These are phyloP conservation scores for Lanmaoa pseudosensibilis DNA, from an alignment of 768 basidiomycete genomes.

Conservation along the genomic window DNA sequence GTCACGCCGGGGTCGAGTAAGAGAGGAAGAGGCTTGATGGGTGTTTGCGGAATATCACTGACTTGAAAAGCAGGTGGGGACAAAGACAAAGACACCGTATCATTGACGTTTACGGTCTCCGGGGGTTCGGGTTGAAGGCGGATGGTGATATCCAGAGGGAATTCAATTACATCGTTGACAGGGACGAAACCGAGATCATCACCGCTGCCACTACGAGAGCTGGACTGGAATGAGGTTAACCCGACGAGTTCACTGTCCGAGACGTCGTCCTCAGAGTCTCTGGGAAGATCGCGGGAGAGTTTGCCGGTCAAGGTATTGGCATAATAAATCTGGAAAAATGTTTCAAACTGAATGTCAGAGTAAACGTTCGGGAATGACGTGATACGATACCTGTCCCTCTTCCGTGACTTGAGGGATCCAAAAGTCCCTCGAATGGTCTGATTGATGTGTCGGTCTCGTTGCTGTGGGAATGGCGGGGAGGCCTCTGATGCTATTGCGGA, in stretches of 20 bases:
- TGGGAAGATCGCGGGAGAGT: slow-evolving; percentile 77
- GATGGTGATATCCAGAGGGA: neutral
- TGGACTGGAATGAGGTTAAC: slow-evolving; percentile 48
- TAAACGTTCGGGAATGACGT: neutral
- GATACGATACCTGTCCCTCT: slow-evolving; percentile 69
- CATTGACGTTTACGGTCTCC: neutral
- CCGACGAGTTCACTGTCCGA: slow-evolving; percentile 59
- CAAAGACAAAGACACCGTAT: neutral
- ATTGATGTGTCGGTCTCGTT: neutral
- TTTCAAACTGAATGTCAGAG: neutral
- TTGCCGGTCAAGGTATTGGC: slow-evolving; percentile 84
- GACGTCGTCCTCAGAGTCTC: slow-evolving; percentile 57
- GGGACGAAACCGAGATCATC: slow-evolving; percentile 46
- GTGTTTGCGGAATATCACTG: neutral
- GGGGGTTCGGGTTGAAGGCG: neutral
- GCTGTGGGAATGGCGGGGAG: slow-evolving; percentile 29
- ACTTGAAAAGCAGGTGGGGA: neutral
- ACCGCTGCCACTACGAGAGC: slow-evolving; percentile 49
- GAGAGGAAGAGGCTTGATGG: slow-evolving; percentile 9
- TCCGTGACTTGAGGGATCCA: slow-evolving; percentile 88
- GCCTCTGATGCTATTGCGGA: slow-evolving; percentile 28
- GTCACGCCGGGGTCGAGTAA: neutral
- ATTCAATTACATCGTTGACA: slow-evolving; percentile 18
- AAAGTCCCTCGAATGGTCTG: slow-evolving; percentile 57
- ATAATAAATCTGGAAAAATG: slow-evolving; percentile 75